Evolutionary conservation across 371 early-diverging fungal genomes (phyloP), one percentile per base, ranked within the genome.

Genomic region (Apophysomyces sp.): DNA sequence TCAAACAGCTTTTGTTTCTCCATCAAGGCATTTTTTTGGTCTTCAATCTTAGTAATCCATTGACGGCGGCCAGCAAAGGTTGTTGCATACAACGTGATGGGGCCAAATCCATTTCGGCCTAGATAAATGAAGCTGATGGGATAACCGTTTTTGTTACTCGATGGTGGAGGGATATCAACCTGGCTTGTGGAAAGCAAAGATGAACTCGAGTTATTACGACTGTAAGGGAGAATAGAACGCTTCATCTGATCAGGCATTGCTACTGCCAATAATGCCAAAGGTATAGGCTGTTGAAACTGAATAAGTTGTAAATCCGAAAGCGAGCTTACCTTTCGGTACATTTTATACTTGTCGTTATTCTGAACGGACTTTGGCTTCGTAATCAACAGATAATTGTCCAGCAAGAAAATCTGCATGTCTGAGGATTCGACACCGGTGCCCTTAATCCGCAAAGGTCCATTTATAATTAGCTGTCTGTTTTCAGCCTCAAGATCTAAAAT

Each of bases 381-480:
- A 67, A 96, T 75, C 11, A 97, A 67, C 13, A 97, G 72, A 55
- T 85, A 83, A 72, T 96, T 94, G 65, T 97, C 98, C 40, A 97
- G 86, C 27, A 96, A 71, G 67, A 92, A 92, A 18, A 95, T 86
- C 36, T 80, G 78, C 13, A 95, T 63, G 24, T 91, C 90, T 0
- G 86, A 76, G 16, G 80, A 77, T 51, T 90, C 91, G 6, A 86
- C 29, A 18, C 88, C 92, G 52, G 87, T 71, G 5, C 88, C 77
- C 61, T 88, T 89, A 52, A 85, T 76, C 52, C 89, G 90, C 68
- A 95, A 75, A 18, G 84, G 80, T 31, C 96, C 94, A 55, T 93
- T 92, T 63, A 90, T 83, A 30, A 94, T 78, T 11, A 94, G 60
- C 52, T 82, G 77, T 21, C 95, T 81, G 26, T 84, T 82, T 39